phyloP scores from a whole-genome alignment of 345 rosid species.

The Eucalyptus albens region DNA sequence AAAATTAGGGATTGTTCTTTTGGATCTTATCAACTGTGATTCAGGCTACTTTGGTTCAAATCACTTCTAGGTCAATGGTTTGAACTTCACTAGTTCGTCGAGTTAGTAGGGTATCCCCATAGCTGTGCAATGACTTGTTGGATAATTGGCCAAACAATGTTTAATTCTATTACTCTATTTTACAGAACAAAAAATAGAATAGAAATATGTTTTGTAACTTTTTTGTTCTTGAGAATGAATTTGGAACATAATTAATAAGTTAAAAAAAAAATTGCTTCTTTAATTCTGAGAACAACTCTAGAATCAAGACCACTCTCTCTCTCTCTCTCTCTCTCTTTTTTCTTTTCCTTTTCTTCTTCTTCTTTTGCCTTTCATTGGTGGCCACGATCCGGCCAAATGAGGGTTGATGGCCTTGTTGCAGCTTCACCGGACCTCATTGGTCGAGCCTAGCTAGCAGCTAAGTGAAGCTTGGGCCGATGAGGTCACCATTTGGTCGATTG shows the following conservation, averaged over 20 bases:
- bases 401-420: accelerated
- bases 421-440: accelerated
- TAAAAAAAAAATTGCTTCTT: too few species aligned
- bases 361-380: too few species aligned
- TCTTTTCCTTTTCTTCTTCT: accelerated
- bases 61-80: too few species aligned
- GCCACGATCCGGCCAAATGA: accelerated
- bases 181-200: accelerated
- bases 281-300: accelerated
- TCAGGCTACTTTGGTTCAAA: accelerated
- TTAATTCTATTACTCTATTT: too few species aligned
- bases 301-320: accelerated
- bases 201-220: accelerated
- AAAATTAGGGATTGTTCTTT: too few species aligned
- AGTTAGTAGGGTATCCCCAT: too few species aligned
- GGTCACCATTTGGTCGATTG: accelerated
- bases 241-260: too few species aligned
- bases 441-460: accelerated
- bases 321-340: too few species aligned
- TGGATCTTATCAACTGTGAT: accelerated
- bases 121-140: too few species aligned
- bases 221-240: accelerated
- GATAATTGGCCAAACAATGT: accelerated
- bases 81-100: too few species aligned
- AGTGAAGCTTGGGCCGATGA: accelerated